Percentiles rank a stretch among this genome's conserved stretches.
Conservation (phyloP, 1,284 basidiomycete species). For the Malassezia obtusa region DNA sequence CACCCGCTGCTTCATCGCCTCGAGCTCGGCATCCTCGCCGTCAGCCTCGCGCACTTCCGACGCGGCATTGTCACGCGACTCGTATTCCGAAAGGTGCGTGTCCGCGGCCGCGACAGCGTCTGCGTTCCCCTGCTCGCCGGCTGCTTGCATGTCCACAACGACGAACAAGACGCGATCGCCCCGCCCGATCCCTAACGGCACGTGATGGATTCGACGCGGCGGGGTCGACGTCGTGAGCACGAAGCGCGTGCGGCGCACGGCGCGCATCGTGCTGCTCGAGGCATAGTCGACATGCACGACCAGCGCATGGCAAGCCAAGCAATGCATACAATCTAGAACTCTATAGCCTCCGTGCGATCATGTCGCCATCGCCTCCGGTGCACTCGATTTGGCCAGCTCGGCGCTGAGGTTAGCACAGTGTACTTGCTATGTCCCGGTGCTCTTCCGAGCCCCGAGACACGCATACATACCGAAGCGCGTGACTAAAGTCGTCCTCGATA, state of each 20-base stretch:
- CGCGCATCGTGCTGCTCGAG: too few relatives aligned
- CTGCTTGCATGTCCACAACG: not conserved
- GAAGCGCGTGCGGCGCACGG: too few relatives aligned
- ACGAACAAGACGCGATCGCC: not conserved
- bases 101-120: not conserved
- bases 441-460: not conserved
- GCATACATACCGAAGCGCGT: conserved; percentile 68
- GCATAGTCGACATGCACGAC: too few relatives aligned
- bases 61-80: not conserved
- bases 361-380: conserved; percentile 30
- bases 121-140: not conserved
- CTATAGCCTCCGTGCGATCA: not conserved
- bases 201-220: not conserved
- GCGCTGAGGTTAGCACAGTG: conserved; percentile 22
- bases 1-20: conserved; percentile 67
- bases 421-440: not conserved
- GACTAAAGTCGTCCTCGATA: conserved; percentile 92
- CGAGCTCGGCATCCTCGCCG: conserved; percentile 50
- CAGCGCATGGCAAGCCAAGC: too few relatives aligned
- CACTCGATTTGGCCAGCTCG: conserved; percentile 30
- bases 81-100: conserved; percentile 7
- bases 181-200: not conserved
- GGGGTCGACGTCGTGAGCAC: too few relatives aligned
- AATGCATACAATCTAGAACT: too few relatives aligned
- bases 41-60: conserved; percentile 18